Evolutionary conservation across 148 eudicot species (phyloP), one percentile per base, ranked within the genome.

Genomic region (Pouteria glomerata): DNA sequence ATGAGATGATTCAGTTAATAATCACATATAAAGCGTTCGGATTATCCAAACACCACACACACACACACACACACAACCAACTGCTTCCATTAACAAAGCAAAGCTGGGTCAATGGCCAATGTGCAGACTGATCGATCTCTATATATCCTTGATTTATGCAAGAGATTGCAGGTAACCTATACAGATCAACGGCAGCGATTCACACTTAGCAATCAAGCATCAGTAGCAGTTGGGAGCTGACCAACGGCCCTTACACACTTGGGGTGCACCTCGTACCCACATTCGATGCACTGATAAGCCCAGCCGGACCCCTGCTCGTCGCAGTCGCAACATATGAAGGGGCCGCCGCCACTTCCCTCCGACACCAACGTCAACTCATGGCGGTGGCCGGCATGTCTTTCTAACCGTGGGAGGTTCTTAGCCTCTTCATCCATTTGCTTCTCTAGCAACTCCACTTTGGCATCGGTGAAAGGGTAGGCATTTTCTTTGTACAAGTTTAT

Each of bases 191-290:
- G 5, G 10, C 1, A 50, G 21, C 16, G 6, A 50, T 23, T 18
- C 4, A 24, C 8, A 52, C 1, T 52, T 21, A 10, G 19, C 24
- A 10, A 14, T 19, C 57, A 10, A 21, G 21, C 34, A 14, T 16
- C 6, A 21, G 64, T 75, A 68, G 55, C 21, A n/a, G 42, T 21
- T 42, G 68, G 80, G 77, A 60, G 63, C 18, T 18, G 65, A n/a
- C 59, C 71, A 51, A 76, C 73, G 13, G 87, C 47, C 77, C 76
- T 71, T 45, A 90, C 86, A 61, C 96, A 90, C 77, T 81, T 90
- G 16, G 87, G 80, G 50, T 90, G 96, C 73, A 90, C 88, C 81
- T 90, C 96, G 55, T 87, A 90, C 41, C 96, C 96, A 44, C 96
- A 90, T 8, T 85, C 80, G 13, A 89, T 82, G 67, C 95, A 89